These are phyloP conservation scores for Tricholoma matsutake DNA, from an alignment of 768 basidiomycete genomes.

Conservation along the genomic window DNA sequence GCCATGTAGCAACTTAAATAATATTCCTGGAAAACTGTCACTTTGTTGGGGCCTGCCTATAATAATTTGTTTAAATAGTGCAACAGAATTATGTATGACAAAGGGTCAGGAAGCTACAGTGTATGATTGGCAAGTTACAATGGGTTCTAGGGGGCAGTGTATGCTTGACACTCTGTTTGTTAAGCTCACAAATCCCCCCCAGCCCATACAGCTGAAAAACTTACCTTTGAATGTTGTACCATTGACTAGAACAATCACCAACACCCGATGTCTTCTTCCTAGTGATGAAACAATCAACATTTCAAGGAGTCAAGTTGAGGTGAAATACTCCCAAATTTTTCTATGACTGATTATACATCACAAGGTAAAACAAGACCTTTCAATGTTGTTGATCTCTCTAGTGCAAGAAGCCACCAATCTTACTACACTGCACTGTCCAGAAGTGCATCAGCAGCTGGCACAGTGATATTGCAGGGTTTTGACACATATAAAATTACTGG, in stretches of 20 bases:
- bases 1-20: conserved; percentile 22
- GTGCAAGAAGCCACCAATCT: no score
- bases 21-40: conserved; percentile 13
- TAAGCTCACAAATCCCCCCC: conserved; percentile 4
- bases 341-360: conserved; percentile 22
- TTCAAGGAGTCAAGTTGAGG: conserved; percentile 13
- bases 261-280: conserved; percentile 22
- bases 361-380: neutral
- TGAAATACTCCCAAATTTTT: neutral
- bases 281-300: conserved; percentile 16
- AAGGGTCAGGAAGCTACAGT: no score
- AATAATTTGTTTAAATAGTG: neutral
- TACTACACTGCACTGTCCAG: no score
- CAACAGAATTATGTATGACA: no score
- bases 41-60: neutral
- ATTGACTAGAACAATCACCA: no score
- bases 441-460: no score
- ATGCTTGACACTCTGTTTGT: conserved; percentile 28
- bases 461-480: no score
- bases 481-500: no score
- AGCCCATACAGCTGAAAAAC: conserved; percentile 15
- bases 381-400: neutral
- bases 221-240: conserved; percentile 26
- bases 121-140: neutral
- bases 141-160: conserved; percentile 4